These are phyloP conservation scores for Candolleomyces aberdarensis DNA, from an alignment of 768 basidiomycete species.

Conservation along the genomic window DNA sequence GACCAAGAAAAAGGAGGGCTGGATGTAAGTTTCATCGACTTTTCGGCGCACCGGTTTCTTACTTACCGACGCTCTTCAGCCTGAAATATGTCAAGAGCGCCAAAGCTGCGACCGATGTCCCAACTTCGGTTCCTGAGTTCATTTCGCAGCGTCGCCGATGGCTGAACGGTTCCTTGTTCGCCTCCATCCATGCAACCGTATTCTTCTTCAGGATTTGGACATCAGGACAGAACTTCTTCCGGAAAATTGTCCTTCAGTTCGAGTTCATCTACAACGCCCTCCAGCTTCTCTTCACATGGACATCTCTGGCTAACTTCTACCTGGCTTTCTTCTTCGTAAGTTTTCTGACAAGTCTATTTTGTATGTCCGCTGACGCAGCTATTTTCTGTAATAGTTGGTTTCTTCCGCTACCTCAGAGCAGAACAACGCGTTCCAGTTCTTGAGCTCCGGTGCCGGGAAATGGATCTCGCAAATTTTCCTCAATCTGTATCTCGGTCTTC, in stretches of 20 bases:
- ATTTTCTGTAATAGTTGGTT: slow-evolving; percentile 53
- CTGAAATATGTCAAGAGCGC: slow-evolving; percentile 91
- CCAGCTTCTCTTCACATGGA: slow-evolving; percentile 93
- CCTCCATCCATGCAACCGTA: slow-evolving; percentile 87
- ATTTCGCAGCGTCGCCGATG: slow-evolving; percentile 91
- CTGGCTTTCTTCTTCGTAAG: slow-evolving; percentile 91
- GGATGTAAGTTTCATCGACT: slow-evolving; percentile 56
- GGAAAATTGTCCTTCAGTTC: slow-evolving; percentile 76
- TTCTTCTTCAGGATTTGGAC: slow-evolving; percentile 89
- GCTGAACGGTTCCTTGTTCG: slow-evolving; percentile 89
- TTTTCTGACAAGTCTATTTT: slow-evolving; percentile 10
- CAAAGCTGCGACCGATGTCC: slow-evolving; percentile 95
- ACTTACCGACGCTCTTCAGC: slow-evolving; percentile 28
- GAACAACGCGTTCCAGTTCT: slow-evolving; percentile 70
- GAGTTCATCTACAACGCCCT: slow-evolving; percentile 92
- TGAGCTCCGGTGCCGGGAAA: slow-evolving; percentile 67
- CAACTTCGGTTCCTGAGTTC: slow-evolving; percentile 87
- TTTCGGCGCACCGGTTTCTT: slow-evolving; percentile 6
- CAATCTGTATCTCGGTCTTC: slow-evolving; percentile 78
- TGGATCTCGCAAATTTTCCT: slow-evolving; percentile 76
- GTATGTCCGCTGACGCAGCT: background rate
- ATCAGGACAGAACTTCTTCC: slow-evolving; percentile 85
- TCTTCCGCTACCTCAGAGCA: slow-evolving; percentile 67
- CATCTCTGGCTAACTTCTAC: slow-evolving; percentile 89
- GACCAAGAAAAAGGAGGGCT: slow-evolving; percentile 80